These are phyloP conservation scores for Leccinum broughii DNA, from an alignment of 768 basidiomycete species.

Conservation along the genomic window DNA sequence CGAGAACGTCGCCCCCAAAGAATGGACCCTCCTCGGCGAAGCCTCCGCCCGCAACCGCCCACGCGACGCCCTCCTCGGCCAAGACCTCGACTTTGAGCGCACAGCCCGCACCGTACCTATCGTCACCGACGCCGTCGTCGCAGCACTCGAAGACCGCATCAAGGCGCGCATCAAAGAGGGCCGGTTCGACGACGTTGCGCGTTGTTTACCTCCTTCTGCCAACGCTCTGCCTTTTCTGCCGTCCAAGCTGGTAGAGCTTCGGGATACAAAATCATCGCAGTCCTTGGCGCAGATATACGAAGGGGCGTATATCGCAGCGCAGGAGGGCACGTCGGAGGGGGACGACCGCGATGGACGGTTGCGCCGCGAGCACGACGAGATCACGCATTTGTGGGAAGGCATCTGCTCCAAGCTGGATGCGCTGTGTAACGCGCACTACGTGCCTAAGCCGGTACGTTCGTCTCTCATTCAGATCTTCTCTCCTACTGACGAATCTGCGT, in stretches of 20 bases:
- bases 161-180: conserved; percentile 84
- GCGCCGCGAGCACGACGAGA: conserved; percentile 84
- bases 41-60: conserved; percentile 80
- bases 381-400: conserved; percentile 79
- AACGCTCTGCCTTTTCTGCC: conserved; percentile 91
- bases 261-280: conserved; percentile 84
- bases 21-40: conserved; percentile 94
- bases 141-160: conserved; percentile 86
- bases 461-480: not conserved
- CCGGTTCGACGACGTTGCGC: conserved; percentile 89
- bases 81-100: conserved; percentile 94
- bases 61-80: conserved; percentile 87
- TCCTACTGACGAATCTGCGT: conserved; percentile 1
- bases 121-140: conserved; percentile 85
- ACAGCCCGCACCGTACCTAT: conserved; percentile 83
- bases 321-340: conserved; percentile 43
- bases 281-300: conserved; percentile 97
- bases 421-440: conserved; percentile 91
- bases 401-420: conserved; percentile 91
- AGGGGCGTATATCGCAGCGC: conserved; percentile 78
- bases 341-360: conserved; percentile 91
- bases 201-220: conserved; percentile 55
- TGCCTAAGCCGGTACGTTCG: conserved; percentile 81
- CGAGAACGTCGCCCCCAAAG: conserved; percentile 85
- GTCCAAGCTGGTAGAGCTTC: conserved; percentile 83